phyloP scores from a whole-genome alignment of 2,329 filamentous ascomycete genomes.

The Curvularia eragrostidis region DNA sequence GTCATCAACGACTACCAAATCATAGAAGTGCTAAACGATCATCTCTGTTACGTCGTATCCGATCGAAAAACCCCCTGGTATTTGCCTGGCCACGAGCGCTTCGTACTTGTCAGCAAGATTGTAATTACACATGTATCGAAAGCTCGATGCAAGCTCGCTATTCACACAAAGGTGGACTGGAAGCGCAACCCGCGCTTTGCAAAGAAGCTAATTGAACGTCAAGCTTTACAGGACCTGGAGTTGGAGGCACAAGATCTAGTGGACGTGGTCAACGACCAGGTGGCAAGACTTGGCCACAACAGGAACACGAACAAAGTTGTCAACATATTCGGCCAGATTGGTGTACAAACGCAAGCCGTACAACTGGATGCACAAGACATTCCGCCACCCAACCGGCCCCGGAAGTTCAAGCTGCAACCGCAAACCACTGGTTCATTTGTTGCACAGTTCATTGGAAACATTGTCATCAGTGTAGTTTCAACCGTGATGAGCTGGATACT shows the following conservation, averaged over 20 bases:
- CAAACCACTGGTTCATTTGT: conserved; percentile 72
- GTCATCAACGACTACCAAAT: conserved; percentile 81
- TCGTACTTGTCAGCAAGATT: conserved; percentile 85
- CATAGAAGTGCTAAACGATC: conserved; percentile 70
- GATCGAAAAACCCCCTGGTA: conserved; percentile 77
- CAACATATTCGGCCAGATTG: conserved; percentile 78
- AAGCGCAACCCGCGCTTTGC: conserved; percentile 60
- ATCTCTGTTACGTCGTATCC: conserved; percentile 70
- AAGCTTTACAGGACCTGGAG: conserved; percentile 76
- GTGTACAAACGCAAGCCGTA: conserved; percentile 69
- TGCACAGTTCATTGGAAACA: conserved; percentile 73
- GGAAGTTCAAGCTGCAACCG: conserved; percentile 55
- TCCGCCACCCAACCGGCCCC: conserved; percentile 45
- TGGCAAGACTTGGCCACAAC: conserved; percentile 74
- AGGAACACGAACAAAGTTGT: conserved; percentile 79
- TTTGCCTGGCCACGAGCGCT: conserved; percentile 78
- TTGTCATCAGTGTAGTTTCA: conserved; percentile 75
- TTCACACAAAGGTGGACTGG: conserved; percentile 92
- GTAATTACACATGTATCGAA: conserved; percentile 94
- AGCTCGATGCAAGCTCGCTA: conserved; percentile 86
- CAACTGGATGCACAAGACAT: conserved; percentile 49
- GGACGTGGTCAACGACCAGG: conserved; percentile 78
- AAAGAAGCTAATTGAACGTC: conserved; percentile 61
- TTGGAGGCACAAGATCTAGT: conserved; percentile 76
- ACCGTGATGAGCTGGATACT: conserved; percentile 80